Conservation (phyloP, 192 early-diverging fungal genomes). For the Umbelopsis isabellina region DNA sequence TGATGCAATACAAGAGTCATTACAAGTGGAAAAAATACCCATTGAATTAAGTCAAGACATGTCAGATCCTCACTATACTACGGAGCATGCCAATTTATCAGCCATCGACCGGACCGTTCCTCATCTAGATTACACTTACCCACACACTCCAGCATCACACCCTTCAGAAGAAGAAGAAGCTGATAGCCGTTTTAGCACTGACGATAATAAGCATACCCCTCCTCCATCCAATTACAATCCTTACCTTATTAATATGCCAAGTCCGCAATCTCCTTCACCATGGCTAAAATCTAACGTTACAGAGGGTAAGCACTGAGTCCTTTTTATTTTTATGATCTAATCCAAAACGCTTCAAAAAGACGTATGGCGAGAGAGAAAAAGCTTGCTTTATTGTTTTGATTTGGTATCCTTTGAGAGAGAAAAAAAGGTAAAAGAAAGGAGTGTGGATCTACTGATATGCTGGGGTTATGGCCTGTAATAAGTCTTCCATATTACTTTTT, state of each 20-base stretch:
- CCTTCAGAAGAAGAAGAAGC: neutral
- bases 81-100: conserved; percentile 14
- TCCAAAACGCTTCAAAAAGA: neutral
- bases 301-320: conserved; percentile 17
- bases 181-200: neutral
- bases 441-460: no score
- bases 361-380: neutral
- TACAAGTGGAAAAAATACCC: conserved; percentile 14
- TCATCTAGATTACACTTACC: conserved; percentile 14
- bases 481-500: no score
- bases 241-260: conserved; percentile 3
- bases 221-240: neutral
- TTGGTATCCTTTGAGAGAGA: no score
- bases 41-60: conserved; percentile 20
- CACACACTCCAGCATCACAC: conserved; percentile 1
- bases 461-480: no score
- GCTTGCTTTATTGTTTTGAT: neutral
- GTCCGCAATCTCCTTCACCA: conserved; percentile 6
- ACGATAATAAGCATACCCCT: conserved; percentile 12
- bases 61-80: neutral
- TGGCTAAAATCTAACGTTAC: neutral
- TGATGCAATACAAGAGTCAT: conserved; percentile 21
- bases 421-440: no score
- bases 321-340: neutral
- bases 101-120: neutral